Conservation (phyloP, 805 yeast species). For the Ogataea degrootiae region DNA sequence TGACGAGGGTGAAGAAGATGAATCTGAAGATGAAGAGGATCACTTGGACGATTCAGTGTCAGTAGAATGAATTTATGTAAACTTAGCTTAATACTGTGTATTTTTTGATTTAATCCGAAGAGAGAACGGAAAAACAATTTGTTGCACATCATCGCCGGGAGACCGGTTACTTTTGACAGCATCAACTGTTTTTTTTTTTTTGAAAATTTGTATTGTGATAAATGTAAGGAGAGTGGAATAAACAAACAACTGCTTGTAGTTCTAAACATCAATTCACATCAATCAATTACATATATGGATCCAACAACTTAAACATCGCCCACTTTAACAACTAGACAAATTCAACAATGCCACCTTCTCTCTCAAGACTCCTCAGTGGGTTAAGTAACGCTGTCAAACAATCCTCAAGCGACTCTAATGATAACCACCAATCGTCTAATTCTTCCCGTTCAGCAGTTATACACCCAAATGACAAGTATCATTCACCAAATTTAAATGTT, state of each 20-base stretch:
- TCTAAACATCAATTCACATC: too few species aligned
- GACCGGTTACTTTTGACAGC: too few species aligned
- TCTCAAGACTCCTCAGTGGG: constrained; percentile 15
- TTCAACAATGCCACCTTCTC: constrained; percentile 9
- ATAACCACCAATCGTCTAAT: neutral
- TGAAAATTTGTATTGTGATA: too few species aligned
- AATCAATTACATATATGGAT: neutral
- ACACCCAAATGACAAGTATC: constrained; percentile 19
- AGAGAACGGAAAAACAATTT: too few species aligned
- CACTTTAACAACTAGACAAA: neutral
- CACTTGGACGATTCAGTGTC: too few species aligned
- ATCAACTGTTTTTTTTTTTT: too few species aligned
- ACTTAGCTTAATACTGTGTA: too few species aligned
- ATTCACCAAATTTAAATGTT: constrained; percentile 22
- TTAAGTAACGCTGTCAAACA: constrained; percentile 9
- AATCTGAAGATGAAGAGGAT: neutral
- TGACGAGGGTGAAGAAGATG: neutral
- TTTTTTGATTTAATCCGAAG: too few species aligned
- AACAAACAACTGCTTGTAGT: too few species aligned
- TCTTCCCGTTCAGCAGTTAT: neutral
- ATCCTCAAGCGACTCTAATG: neutral
- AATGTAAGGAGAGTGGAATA: too few species aligned
- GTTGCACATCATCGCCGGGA: too few species aligned
- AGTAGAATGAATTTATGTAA: too few species aligned
- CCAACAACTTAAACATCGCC: neutral